These are phyloP conservation scores for Berberis vulgaris DNA, from an alignment of 164 flowering plant species.

Conservation along the genomic window DNA sequence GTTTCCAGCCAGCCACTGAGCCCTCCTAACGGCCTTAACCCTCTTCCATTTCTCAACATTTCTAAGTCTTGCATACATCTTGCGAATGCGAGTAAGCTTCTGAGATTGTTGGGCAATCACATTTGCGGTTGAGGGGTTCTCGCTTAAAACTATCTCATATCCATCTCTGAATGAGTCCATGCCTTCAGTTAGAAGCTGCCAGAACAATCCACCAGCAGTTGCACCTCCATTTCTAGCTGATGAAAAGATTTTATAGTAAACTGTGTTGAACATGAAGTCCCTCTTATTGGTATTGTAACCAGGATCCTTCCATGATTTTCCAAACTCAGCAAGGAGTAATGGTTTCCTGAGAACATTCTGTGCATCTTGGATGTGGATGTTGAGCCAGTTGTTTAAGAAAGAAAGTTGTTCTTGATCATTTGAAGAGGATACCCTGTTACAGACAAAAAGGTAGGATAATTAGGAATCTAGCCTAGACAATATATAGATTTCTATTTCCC, in stretches of 20 bases:
- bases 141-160: constrained; percentile 53
- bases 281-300: constrained; percentile 35
- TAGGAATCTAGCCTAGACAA: no score
- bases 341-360: constrained; percentile 52
- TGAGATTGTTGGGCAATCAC: constrained; percentile 49
- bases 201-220: constrained; percentile 65
- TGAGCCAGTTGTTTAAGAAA: constrained; percentile 55
- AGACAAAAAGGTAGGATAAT: neutral
- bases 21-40: constrained; percentile 28
- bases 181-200: constrained; percentile 68
- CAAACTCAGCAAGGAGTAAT: constrained; percentile 61
- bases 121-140: constrained; percentile 47
- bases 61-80: constrained; percentile 34
- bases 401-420: constrained; percentile 41
- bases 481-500: no score
- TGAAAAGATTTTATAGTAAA: constrained; percentile 43
- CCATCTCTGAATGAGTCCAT: constrained; percentile 71
- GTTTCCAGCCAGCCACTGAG: constrained; percentile 20
- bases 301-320: constrained; percentile 45
- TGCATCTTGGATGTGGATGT: constrained; percentile 56
- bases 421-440: constrained; percentile 41
- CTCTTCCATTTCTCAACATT: constrained; percentile 30
- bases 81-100: constrained; percentile 33
- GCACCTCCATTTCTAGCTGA: constrained; percentile 66
- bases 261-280: constrained; percentile 37